Percentiles rank a stretch among this genome's conserved stretches.
Conservation (phyloP, 2,329 filamentous ascomycete species). For the Neofusicoccum kwambonambiense region DNA sequence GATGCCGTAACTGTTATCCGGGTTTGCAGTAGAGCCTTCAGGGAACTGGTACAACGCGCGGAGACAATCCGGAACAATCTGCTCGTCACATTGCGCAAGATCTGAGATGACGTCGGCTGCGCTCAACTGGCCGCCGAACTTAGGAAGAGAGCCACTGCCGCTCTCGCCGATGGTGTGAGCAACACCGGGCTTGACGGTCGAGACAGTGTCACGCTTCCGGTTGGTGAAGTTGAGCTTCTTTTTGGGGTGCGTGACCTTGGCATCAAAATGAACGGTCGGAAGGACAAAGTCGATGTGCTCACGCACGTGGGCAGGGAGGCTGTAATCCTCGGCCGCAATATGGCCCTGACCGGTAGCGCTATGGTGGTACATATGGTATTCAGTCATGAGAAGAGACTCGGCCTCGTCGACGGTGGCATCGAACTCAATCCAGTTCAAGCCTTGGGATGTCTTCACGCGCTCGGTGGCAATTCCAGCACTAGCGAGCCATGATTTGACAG, state of each 20-base stretch:
- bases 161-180: background rate
- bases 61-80: slow-evolving; percentile 58
- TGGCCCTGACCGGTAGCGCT: slow-evolving; percentile 32
- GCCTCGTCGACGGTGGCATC: slow-evolving; percentile 55
- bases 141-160: background rate
- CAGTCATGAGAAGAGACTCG: slow-evolving; percentile 53
- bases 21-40: background rate
- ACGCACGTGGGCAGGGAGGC: slow-evolving; percentile 2
- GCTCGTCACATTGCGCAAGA: slow-evolving; percentile 45
- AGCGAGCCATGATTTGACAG: slow-evolving; percentile 56
- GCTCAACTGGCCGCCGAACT: background rate
- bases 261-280: background rate
- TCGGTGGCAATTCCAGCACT: slow-evolving; percentile 50
- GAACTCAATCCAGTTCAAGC: slow-evolving; percentile 56
- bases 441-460: slow-evolving; percentile 51
- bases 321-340: slow-evolving; percentile 42
- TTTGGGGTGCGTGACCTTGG: background rate
- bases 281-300: background rate
- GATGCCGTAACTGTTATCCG: slow-evolving; percentile 9
- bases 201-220: background rate
- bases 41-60: slow-evolving; percentile 38
- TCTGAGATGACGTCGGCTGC: background rate
- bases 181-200: background rate
- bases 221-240: background rate
- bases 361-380: slow-evolving; percentile 54